Evolutionary conservation across 2,329 filamentous ascomycete genomes (phyloP), one percentile per base, ranked within the genome.

Genomic region (Tolypocladium amazonense): DNA sequence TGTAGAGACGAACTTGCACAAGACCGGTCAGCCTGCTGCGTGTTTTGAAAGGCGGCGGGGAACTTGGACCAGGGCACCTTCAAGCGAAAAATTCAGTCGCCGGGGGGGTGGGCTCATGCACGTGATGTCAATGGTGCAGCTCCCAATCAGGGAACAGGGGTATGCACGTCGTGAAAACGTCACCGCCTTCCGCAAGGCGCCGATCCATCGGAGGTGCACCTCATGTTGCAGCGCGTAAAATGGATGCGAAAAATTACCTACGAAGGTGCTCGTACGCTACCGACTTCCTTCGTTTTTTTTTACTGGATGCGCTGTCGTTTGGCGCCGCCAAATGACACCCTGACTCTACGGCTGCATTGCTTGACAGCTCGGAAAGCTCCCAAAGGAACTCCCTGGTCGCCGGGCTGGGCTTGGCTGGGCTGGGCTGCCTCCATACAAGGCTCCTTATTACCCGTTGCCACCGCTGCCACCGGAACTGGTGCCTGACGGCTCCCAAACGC

Each of bases 41-140:
- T 74, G 72, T 76, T 76, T 74, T 75, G 72, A 72, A 60, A 71
- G 70, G 72, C 70, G 71, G 75, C 74, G 72, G 73, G 72, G 73
- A 73, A 75, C 70, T 71, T 71, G 65, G 69, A 65, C 70, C 55
- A 56, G 70, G 71, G 70, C 67, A 67, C 65, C 66, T 66, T 61
- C 69, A 68, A 72, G 72, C 71, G 73, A 76, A 77, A 77, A 77
- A 73, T 74, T 77, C 74, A 74, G 69, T 72, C 71, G 69, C 66
- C 68, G 64, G 66, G 60, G 64, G 63, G 66, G 68, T 65, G 66
- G 68, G 62, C 60, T 64, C 62, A 54, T 63, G 69, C 72, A 75
- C 72, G 72, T 75, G 72, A 75, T 67, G 57, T 66, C 58, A 63
- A 57, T 59, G 62, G 59, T 38, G 56, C 55, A 25, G 23, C 55